These are phyloP conservation scores for Hypocrella siamensis DNA, from an alignment of 2,329 filamentous ascomycete species.

Conservation along the genomic window DNA sequence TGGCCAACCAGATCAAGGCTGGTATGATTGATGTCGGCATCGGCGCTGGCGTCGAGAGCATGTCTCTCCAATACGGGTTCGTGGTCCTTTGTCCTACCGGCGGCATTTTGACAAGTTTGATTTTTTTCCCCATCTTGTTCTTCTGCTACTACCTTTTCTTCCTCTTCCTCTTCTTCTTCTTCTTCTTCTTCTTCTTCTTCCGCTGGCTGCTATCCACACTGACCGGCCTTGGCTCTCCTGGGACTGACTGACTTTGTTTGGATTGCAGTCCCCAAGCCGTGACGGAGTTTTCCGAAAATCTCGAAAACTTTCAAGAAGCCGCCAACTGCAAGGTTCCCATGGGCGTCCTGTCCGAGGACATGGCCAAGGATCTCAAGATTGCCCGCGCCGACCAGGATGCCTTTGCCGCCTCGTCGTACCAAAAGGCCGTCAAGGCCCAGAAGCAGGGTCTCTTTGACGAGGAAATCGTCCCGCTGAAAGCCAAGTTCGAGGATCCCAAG, in stretches of 20 bases:
- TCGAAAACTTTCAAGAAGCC: conserved; percentile 66
- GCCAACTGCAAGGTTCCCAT: conserved; percentile 97
- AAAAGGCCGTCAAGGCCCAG: conserved; percentile 78
- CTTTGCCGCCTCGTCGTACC: conserved; percentile 89
- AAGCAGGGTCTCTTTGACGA: conserved; percentile 78
- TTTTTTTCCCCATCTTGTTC: neutral
- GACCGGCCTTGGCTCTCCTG: neutral
- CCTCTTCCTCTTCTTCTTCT: neutral
- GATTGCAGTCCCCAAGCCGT: conserved; percentile 57
- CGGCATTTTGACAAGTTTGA: neutral
- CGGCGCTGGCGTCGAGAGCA: conserved; percentile 91
- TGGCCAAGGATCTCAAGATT: conserved; percentile 76
- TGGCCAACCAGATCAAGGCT: conserved; percentile 78
- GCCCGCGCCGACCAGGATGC: conserved; percentile 62
- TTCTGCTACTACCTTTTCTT: neutral
- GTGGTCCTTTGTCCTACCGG: too few species aligned
- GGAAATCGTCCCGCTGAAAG: conserved; percentile 76
- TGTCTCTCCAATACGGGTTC: conserved; percentile 82
- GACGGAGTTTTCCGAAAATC: conserved; percentile 78
- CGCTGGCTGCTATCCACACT: neutral
- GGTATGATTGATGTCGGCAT: conserved; percentile 95
- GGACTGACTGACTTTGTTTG: neutral
- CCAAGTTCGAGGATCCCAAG: conserved; percentile 84
- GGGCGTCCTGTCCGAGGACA: conserved; percentile 84
- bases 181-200: neutral